Evolutionary conservation across 108 stramenopile species (phyloP).

Genomic region (Schizochytrium sp.): DNA sequence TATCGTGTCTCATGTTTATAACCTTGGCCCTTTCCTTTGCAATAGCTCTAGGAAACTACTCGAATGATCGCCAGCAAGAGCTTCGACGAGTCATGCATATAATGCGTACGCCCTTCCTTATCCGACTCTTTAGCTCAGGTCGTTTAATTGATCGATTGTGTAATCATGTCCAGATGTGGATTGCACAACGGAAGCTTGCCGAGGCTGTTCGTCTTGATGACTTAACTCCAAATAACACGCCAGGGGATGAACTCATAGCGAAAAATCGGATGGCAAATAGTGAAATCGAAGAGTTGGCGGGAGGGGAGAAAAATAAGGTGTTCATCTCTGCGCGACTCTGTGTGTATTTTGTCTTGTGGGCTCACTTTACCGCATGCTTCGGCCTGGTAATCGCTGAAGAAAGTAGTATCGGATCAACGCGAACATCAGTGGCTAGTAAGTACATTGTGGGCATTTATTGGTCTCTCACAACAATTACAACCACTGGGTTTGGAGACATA

Average conservation of each 20-base stretch:
- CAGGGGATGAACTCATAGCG: not conserved
- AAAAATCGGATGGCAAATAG: not conserved
- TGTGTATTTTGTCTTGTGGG: constrained; percentile 16
- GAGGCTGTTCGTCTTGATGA: too few species aligned
- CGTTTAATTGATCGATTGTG: too few species aligned
- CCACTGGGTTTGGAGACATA: constrained; percentile 65
- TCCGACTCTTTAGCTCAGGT: too few species aligned
- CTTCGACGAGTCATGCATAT: too few species aligned
- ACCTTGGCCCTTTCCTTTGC: too few species aligned
- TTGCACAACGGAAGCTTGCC: too few species aligned
- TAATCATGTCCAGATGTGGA: too few species aligned
- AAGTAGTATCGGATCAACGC: not conserved
- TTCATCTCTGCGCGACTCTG: constrained; percentile 16
- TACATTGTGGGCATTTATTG: constrained; percentile 57
- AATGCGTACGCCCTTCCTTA: too few species aligned
- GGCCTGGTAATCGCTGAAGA: constrained; percentile 28
- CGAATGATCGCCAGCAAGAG: too few species aligned
- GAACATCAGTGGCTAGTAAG: too few species aligned
- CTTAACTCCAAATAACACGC: too few species aligned
- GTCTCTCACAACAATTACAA: constrained; percentile 64
- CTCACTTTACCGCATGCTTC: constrained; percentile 18
- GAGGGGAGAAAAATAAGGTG: not conserved
- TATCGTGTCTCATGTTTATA: not conserved
- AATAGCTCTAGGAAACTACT: too few species aligned
- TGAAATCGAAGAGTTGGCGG: not conserved